Conservation (phyloP, 768 basidiomycete species). For the Paxillus ammoniavirescens region DNA sequence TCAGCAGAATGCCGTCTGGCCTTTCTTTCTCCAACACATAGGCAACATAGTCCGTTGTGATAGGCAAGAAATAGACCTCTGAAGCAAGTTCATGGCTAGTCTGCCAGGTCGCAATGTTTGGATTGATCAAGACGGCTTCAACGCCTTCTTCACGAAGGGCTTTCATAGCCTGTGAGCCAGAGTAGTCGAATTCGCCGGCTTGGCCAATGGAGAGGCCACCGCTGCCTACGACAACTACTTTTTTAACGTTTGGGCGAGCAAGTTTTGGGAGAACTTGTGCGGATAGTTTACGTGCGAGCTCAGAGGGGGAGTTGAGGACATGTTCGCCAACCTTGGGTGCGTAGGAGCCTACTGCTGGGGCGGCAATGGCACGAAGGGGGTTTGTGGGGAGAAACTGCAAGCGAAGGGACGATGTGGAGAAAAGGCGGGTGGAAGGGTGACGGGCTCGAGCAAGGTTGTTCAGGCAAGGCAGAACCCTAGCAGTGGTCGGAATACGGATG, state of each 20-base stretch:
- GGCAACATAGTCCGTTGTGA: constrained; percentile 96
- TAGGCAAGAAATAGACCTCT: constrained; percentile 96
- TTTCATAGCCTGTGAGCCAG: constrained; percentile 97
- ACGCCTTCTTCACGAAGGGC: constrained; percentile 96
- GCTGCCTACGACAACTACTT: constrained; percentile 93
- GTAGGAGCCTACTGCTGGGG: constrained; percentile 73
- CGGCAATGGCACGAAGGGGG: constrained; percentile 63
- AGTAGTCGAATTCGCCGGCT: constrained; percentile 99
- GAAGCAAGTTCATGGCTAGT: constrained; percentile 96
- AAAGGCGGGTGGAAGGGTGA: constrained; percentile 39
- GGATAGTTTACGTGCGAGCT: constrained; percentile 89
- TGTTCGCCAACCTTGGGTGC: constrained; percentile 61
- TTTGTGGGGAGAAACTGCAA: constrained; percentile 44
- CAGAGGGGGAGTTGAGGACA: constrained; percentile 90
- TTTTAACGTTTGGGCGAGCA: constrained; percentile 87
- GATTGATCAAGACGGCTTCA: constrained; percentile 93
- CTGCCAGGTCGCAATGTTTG: constrained; percentile 99
- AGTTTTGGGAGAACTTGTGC: constrained; percentile 93
- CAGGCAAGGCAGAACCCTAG: constrained; percentile 11
- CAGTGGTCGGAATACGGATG: constrained; percentile 13
- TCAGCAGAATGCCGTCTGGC: constrained; percentile 95
- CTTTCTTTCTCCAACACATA: constrained; percentile 98
- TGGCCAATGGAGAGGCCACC: constrained; percentile 97
- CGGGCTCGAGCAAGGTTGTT: constrained; percentile 16
- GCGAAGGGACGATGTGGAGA: constrained; percentile 47